These are phyloP conservation scores for Pythium coloratum DNA, from an alignment of 352 stramenopile species.

Conservation along the genomic window DNA sequence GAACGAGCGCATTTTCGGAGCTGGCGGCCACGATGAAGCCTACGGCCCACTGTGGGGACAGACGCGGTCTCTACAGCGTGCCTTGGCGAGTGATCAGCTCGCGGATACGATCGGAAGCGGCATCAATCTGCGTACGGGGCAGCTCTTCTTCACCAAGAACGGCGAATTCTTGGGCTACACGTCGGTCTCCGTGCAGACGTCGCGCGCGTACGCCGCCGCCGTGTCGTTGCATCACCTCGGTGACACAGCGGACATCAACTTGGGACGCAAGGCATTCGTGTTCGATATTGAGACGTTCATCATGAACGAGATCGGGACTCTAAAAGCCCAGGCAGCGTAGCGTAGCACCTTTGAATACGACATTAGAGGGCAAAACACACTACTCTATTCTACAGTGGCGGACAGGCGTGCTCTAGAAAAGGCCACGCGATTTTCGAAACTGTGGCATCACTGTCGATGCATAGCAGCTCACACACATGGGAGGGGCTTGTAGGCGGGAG, in stretches of 20 bases:
- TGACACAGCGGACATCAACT: conserved; percentile 39
- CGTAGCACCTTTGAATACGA: too few relatives aligned
- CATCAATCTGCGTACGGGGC: conserved; percentile 11
- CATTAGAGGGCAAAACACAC: too few relatives aligned
- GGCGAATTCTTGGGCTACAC: conserved; percentile 30
- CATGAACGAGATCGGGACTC: background rate
- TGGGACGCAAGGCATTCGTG: conserved; percentile 29
- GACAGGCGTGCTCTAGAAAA: conserved; percentile 36
- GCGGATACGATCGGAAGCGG: conserved; percentile 33
- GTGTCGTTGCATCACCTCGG: conserved; percentile 40
- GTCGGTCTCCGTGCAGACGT: conserved; percentile 6
- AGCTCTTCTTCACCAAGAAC: conserved; percentile 43
- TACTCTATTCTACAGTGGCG: background rate
- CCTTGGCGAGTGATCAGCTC: background rate
- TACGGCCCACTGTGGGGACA: conserved; percentile 30
- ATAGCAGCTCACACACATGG: conserved; percentile 32
- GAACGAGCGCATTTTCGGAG: conserved; percentile 21
- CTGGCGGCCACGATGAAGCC: conserved; percentile 14
- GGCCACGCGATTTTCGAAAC: conserved; percentile 47
- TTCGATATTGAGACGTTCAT: conserved; percentile 36
- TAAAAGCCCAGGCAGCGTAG: background rate
- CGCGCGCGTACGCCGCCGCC: conserved; percentile 24
- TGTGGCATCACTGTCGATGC: conserved; percentile 42
- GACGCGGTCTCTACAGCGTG: background rate
- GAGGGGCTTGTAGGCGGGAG: background rate